These are phyloP conservation scores for Neocucurbitaria cava DNA, from an alignment of 2,329 filamentous ascomycete genomes.

Conservation along the genomic window DNA sequence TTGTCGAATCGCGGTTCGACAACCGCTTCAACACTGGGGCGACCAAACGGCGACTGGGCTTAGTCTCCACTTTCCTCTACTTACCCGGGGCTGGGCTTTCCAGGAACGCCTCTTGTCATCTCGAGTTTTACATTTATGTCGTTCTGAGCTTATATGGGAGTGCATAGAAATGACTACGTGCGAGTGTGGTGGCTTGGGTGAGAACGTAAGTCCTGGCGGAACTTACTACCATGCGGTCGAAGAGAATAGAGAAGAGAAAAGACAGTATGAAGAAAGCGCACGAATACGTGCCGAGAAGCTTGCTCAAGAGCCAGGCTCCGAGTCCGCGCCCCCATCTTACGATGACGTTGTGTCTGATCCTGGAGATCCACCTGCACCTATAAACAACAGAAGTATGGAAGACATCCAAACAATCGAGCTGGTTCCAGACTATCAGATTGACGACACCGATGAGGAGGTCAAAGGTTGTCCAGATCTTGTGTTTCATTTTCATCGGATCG, in stretches of 20 bases:
- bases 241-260: slow-evolving; percentile 9
- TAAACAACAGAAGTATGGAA: no score
- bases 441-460: not conserved
- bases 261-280: not conserved
- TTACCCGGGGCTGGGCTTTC: slow-evolving; percentile 19
- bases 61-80: slow-evolving; percentile 8
- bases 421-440: not conserved
- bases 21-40: slow-evolving; percentile 11
- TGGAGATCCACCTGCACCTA: no score
- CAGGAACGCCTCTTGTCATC: slow-evolving; percentile 24
- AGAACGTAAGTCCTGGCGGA: slow-evolving; percentile 8
- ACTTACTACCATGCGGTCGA: slow-evolving; percentile 7
- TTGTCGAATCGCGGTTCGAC: slow-evolving; percentile 11
- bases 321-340: no score
- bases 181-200: slow-evolving; percentile 19
- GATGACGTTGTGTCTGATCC: no score
- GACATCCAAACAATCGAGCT: no score
- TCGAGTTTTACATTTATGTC: slow-evolving; percentile 21
- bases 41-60: not conserved
- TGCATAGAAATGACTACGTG: slow-evolving; percentile 17
- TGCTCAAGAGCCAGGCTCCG: no score
- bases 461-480: slow-evolving; percentile 13
- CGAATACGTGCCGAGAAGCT: no score
- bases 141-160: slow-evolving; percentile 25
- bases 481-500: slow-evolving; percentile 17